Base-by-base conservation (phyloP, 768 basidiomycete genomes). In the Lactarius hatsudake region DNA sequence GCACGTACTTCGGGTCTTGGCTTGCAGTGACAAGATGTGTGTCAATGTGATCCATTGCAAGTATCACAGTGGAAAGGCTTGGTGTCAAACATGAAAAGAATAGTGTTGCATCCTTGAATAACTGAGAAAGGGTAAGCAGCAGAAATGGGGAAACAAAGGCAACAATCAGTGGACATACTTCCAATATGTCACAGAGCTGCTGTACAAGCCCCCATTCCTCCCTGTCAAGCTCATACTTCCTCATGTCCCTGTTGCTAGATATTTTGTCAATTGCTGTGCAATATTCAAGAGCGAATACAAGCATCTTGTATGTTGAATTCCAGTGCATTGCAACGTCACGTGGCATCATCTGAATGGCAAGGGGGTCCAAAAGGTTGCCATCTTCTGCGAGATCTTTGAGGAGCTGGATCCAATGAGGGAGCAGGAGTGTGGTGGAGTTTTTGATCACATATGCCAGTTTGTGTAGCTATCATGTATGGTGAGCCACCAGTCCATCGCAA, bases 1-100 rank as follows among this genome's bases (percentile, higher is more conserved):
- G 5, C 77, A 78, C 77, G 17, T 74, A 77, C 18, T 38, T 38
- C 3, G 3, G 3, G 12, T 13, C 12, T 38, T 38, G 38, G 38
- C 38, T 38, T 0, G 38, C 38, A 13, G 38, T 38, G 38, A 13
- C 13, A 4, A 38, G 38, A 15, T 38, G 38, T 4, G 12, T 4
- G 3, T 38, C 13, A 3, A 38, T 38, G 38, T 38, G 38, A 38
- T 38, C 38, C 38, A 38, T 38, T 38, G 38, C 38, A 1, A 77
- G 79, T 28, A 80, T 79, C 15, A 79, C 75, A 38, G 59, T 71
- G 5, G 75, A 72, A 18, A 81, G 69, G 69, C 64, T 73, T 0
- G 77, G 74, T 2, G 65, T 74, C 23, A 54, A 62, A 3, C 67
- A 17, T 3, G 74, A 80, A 69, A 80, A 80, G 65, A 69, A 77